phyloP scores from a whole-genome alignment of 345 rosid species.

The Dipteronia sinensis region DNA sequence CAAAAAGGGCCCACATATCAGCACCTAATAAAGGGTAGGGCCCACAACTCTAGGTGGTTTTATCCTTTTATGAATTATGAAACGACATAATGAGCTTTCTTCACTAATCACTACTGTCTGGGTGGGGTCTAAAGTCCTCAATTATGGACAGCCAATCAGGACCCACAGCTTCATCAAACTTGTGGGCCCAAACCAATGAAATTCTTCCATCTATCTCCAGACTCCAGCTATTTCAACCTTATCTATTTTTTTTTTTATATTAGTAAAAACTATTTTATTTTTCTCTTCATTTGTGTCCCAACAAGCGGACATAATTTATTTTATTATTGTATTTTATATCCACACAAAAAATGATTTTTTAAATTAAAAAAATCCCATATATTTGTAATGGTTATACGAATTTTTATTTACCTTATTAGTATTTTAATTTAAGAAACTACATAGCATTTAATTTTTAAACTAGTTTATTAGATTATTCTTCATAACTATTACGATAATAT shows the following conservation, averaged over 20 bases:
- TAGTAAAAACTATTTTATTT: too few species aligned
- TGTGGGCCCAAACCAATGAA: constrained; percentile 6
- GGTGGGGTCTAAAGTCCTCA: constrained; percentile 22
- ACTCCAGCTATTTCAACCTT: constrained; percentile 22
- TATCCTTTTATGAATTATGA: constrained; percentile 10
- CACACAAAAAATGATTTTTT: background rate
- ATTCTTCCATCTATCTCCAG: constrained; percentile 14
- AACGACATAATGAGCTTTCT: constrained; percentile 13
- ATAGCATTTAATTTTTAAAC: too few species aligned
- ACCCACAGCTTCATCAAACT: constrained; percentile 9
- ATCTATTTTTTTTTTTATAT: background rate
- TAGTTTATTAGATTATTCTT: too few species aligned
- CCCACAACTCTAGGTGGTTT: constrained; percentile 21
- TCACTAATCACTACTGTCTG: constrained; percentile 10
- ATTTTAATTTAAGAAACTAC: too few species aligned
- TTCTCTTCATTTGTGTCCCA: constrained; percentile 12
- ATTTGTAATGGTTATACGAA: background rate
- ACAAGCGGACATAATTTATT: constrained; percentile 9
- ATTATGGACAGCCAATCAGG: constrained; percentile 30
- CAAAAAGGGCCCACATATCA: background rate
- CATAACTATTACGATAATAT: too few species aligned
- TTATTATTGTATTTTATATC: background rate
- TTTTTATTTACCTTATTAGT: too few species aligned
- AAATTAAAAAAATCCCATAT: background rate
- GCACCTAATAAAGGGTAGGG: constrained; percentile 4